A percentile compares a stretch with the other conserved stretches of the same genome.
These are phyloP conservation scores for Penicillium sp. DNA, from an alignment of 2,329 filamentous ascomycete species.

Conservation along the genomic window DNA sequence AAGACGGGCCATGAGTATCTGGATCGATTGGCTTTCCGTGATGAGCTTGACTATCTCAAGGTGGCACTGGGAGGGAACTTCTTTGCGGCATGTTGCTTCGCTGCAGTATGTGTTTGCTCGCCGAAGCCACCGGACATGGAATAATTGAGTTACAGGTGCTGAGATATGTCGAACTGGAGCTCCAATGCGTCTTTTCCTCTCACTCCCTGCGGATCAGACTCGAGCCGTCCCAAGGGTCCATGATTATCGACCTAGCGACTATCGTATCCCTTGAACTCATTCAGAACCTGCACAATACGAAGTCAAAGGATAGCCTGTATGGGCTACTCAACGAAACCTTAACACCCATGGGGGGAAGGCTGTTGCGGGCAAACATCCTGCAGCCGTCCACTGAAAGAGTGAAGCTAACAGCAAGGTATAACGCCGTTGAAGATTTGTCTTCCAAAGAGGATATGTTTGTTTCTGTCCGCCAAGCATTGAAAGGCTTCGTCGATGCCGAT, in stretches of 20 bases:
- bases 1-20: constrained; percentile 73
- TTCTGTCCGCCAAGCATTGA: constrained; percentile 70
- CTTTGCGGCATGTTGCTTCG: constrained; percentile 79
- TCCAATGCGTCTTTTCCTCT: constrained; percentile 67
- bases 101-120: constrained; percentile 62
- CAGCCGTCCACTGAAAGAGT: constrained; percentile 76
- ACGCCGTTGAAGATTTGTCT: constrained; percentile 79
- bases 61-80: constrained; percentile 78
- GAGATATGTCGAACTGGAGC: constrained; percentile 72
- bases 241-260: constrained; percentile 92
- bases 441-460: constrained; percentile 83
- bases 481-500: constrained; percentile 74
- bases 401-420: constrained; percentile 70
- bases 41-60: constrained; percentile 78
- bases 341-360: constrained; percentile 83
- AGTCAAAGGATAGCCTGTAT: constrained; percentile 78
- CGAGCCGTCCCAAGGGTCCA: constrained; percentile 82
- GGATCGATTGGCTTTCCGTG: constrained; percentile 71
- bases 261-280: constrained; percentile 85
- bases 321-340: constrained; percentile 80
- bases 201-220: constrained; percentile 84
- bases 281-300: constrained; percentile 75
- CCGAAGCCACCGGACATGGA: neutral
- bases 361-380: constrained; percentile 80
- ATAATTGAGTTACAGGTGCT: constrained; percentile 58